Evolutionary conservation across 2,329 filamentous ascomycete genomes (phyloP), one percentile per base, ranked within the genome.

Genomic region (Epichloe hybrida): DNA sequence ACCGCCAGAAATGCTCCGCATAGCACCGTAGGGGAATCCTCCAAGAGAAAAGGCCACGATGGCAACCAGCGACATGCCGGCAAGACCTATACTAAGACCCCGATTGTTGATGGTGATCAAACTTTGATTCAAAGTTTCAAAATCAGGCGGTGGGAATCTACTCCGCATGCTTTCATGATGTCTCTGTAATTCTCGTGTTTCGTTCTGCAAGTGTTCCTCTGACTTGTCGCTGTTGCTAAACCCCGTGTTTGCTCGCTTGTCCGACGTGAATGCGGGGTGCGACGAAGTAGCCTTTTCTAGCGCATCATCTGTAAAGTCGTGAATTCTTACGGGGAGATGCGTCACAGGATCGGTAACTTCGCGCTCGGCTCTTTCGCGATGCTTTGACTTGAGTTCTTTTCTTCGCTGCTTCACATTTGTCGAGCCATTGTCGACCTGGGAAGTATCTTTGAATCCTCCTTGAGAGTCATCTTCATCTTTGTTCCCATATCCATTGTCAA

Each of bases 331-430:
- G 2, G 83, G 82, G 3, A 87, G 70, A 64, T 87, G 84, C 1
- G 84, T 88, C 39, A 87, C 74, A 0, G 83, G 83, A 59, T 88
- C 84, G 1, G 83, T 87, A 45, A 87, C 83, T 60, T 84, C 73
- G 53, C 74, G 69, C n/a, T 73, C 71, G n/a, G 68, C 72, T 42
- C 69, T 68, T 47, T 72, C 69, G 45, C 65, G 62, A 47, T 68
- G 69, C 11, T 58, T 63, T 52, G 70, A 71, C 57, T 75, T 74
- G 60, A 73, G 70, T 7, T 68, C 64, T 51, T 75, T 76, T 23
- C 72, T 69, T 59, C 73, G 71, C 52, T 72, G 63, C 55, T 67
- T 73, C 2, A 71, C 68, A 48, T 75, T 69, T 34, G 67, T 56
- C 1, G 67, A 56, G n/a, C 62, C 59, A 2, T 64, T 55, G 11